These are phyloP conservation scores for Pistacia atlantica DNA, from an alignment of 345 rosid genomes.

Conservation along the genomic window DNA sequence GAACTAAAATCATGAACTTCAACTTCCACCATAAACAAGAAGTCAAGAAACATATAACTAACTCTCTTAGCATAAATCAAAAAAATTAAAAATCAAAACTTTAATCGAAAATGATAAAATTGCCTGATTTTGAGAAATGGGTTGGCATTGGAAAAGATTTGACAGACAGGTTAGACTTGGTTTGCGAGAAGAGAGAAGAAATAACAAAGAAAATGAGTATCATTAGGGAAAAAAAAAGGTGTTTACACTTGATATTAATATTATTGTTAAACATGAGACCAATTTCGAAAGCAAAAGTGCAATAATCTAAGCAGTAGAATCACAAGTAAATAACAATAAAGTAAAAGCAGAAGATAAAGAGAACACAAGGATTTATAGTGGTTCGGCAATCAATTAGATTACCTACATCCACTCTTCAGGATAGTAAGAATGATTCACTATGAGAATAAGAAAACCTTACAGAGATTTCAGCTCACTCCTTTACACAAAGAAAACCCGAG, in stretches of 20 bases:
- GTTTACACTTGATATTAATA: neutral
- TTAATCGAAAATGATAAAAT: neutral
- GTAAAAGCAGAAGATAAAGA: too few relatives aligned
- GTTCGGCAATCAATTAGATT: too few relatives aligned
- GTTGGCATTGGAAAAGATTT: conserved; percentile 28
- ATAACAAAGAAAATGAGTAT: conserved; percentile 3
- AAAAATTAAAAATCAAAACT: neutral
- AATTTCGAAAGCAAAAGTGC: too few relatives aligned
- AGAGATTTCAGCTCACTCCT: too few relatives aligned
- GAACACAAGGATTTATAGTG: too few relatives aligned
- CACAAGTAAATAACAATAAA: too few relatives aligned
- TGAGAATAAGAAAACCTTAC: too few relatives aligned
- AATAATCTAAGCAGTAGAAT: too few relatives aligned
- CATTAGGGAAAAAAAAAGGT: neutral
- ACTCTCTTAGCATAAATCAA: neutral
- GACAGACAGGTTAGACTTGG: conserved; percentile 25
- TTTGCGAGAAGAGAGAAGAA: conserved; percentile 16
- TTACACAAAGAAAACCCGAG: too few relatives aligned
- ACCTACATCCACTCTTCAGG: too few relatives aligned
- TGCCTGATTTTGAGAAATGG: conserved; percentile 49
- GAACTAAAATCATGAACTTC: neutral
- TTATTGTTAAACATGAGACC: neutral
- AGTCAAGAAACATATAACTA: neutral
- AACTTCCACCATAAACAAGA: neutral
- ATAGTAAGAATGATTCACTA: too few relatives aligned